Evolutionary conservation across 805 yeast genomes (phyloP).

Genomic region (Saccharomycopsis microspora): DNA sequence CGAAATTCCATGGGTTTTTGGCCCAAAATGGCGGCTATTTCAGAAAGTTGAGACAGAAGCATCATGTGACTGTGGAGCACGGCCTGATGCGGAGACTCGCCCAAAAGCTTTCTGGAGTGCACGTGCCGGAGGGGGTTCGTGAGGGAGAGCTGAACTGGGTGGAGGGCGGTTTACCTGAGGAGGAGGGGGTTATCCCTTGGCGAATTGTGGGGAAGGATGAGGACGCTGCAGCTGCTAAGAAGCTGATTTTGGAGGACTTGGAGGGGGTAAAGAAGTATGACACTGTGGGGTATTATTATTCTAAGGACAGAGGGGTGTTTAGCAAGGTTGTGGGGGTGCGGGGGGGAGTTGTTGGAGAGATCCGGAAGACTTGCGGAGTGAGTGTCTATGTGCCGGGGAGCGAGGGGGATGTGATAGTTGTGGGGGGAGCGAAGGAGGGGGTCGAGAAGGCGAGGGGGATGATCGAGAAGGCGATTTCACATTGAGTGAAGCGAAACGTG

Average conservation of each 20-base stretch:
- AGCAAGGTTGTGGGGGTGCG: conserved; percentile 65
- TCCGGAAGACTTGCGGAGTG: conserved; percentile 38
- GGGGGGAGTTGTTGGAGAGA: conserved; percentile 52
- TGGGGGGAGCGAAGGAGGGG: conserved; percentile 49
- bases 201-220: conserved; percentile 46
- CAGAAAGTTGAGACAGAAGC: conserved; percentile 40
- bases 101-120: conserved; percentile 29
- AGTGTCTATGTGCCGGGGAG: conserved; percentile 24
- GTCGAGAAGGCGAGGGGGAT: conserved; percentile 38
- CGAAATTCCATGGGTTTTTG: conserved; percentile 43
- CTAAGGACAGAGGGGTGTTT: conserved; percentile 38
- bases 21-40: conserved; percentile 57
- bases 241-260: conserved; percentile 38
- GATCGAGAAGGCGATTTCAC: conserved; percentile 20
- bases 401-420: conserved; percentile 39
- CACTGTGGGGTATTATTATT: conserved; percentile 51
- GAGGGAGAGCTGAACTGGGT: conserved; percentile 13
- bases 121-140: conserved; percentile 20
- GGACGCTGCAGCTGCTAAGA: conserved; percentile 40
- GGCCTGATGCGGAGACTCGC: conserved; percentile 42
- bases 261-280: conserved; percentile 34
- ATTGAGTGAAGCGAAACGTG: neutral
- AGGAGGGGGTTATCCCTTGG: conserved; percentile 41
- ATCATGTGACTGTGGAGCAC: conserved; percentile 46
- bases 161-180: conserved; percentile 1